These are phyloP conservation scores for Rhododendron ferrugineum DNA, from an alignment of 148 eudicot species.

Conservation along the genomic window DNA sequence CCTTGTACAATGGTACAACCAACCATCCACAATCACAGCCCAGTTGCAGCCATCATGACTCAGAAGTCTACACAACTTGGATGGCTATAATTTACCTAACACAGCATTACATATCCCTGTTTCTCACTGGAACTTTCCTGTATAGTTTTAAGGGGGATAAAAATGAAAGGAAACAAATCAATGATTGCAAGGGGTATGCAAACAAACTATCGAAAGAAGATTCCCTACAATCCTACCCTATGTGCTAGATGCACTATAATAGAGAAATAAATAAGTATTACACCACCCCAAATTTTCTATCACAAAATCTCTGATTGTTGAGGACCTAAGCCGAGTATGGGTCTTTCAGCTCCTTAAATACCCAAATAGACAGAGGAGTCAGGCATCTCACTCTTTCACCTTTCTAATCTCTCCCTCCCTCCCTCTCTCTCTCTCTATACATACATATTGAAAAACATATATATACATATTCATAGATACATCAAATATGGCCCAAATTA, in stretches of 20 bases:
- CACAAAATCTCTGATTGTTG: slow-evolving; percentile 25
- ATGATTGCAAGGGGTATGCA: slow-evolving; percentile 10
- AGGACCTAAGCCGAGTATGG: slow-evolving; percentile 9
- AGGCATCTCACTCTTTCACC: slow-evolving; percentile 17
- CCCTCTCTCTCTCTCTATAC: slow-evolving; percentile 6
- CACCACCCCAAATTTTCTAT: not conserved
- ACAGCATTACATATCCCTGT: not conserved
- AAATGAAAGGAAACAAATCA: not conserved
- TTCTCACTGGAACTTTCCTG: not conserved
- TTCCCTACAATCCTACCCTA: no score
- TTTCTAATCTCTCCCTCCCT: slow-evolving; percentile 4
- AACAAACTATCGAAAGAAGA: not conserved
- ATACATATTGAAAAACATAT: not conserved
- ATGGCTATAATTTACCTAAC: not conserved
- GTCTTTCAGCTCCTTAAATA: slow-evolving; percentile 36
- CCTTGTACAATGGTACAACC: not conserved
- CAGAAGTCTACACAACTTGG: not conserved
- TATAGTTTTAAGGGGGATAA: not conserved
- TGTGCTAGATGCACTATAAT: not conserved
- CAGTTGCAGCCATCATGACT: not conserved
- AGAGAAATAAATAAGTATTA: not conserved
- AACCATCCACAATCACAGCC: not conserved
- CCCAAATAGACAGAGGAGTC: slow-evolving; percentile 5
- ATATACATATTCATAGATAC: not conserved
- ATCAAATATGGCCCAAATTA: slow-evolving; percentile 26